Base-by-base conservation (phyloP, 1,139 yeast species). In the Scheffersomyces insectosa region DNA sequence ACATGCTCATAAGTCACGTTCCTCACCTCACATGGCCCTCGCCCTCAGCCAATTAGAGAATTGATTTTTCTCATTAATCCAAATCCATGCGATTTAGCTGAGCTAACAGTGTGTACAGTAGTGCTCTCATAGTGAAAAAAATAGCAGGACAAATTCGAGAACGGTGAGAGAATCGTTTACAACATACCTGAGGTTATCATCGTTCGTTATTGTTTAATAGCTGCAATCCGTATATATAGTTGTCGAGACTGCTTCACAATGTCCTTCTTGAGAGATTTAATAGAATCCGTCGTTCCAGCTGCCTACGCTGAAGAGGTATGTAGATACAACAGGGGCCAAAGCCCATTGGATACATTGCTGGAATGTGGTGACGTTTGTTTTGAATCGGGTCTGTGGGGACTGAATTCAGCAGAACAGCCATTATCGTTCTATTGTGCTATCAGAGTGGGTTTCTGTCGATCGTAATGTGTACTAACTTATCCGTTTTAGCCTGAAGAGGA, bases 231-330 rank as follows among this genome's bases (percentile, higher is more conserved):
- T 28, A 16, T 35, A 39, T 37, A 38, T 30, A 37, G 25, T 6
- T 20, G 25, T 25, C 39, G 43, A 23, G 27, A 37, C 7, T 20
- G 25, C 25, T 29, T 36, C 47, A 52, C 41, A 36, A 73, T 74
- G 79, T 76, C 84, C 57, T 76, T 88, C 62, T 79, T 79, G 66
- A 74, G 80, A 75, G 96, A 88, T 69, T 74, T 90, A 64, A 85
- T 87, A 72, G 96, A 89, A 68, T 78, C 88, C 54, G 78, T 88
- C 53, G 71, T 83, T 57, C 96, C 97, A 65, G 79, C 88, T 56
- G 96, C 96, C 46, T 82, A 79, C 72, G 97, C 97, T 62, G 97
- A 88, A 65, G 91, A 82, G 65, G 84, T 78, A 71, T 57, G 79
- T 72, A 11, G 14, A 12, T 14, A 13, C n/a, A 13, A n/a, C 23